These are phyloP conservation scores for Alternaria arborescens DNA, from an alignment of 2,329 filamentous ascomycete species.

Conservation along the genomic window DNA sequence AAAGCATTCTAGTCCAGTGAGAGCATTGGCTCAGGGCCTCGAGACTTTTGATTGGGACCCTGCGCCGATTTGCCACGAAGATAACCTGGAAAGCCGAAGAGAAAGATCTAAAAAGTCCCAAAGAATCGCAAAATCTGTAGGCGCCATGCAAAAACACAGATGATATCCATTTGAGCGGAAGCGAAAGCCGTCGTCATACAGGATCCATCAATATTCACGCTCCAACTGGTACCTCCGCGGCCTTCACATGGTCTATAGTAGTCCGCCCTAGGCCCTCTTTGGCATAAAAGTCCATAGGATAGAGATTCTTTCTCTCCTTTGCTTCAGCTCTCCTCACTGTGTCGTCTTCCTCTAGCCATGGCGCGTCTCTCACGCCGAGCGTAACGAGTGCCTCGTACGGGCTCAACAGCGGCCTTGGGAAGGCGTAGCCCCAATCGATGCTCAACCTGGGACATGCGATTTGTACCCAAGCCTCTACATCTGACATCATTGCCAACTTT, in stretches of 20 bases:
- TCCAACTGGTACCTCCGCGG: constrained; percentile 24
- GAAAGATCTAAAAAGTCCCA: background rate
- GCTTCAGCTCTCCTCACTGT: constrained; percentile 37
- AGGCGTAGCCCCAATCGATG: constrained; percentile 99
- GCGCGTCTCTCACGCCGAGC: constrained; percentile 77
- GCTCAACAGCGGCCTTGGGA: constrained; percentile 84
- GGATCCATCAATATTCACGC: background rate
- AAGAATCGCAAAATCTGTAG: accelerated
- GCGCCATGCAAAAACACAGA: background rate
- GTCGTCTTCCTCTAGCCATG: constrained; percentile 66
- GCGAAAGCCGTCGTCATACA: background rate
- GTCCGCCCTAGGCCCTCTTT: constrained; percentile 89
- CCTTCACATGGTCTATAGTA: constrained; percentile 52
- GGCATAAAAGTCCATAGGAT: constrained; percentile 98
- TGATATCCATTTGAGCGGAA: background rate
- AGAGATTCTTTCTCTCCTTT: constrained; percentile 67
- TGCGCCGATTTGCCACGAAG: background rate
- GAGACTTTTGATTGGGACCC: background rate
- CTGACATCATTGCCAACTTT: constrained; percentile 89
- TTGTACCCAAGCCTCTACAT: constrained; percentile 98
- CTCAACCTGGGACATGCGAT: constrained; percentile 95
- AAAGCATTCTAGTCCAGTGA: background rate
- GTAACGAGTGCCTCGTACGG: constrained; percentile 95
- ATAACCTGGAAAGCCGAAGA: background rate
- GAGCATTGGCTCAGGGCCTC: background rate